Evolutionary conservation across 106 monocot species (phyloP), one percentile per base, ranked within the genome.

Genomic region (Posidonia australis): DNA sequence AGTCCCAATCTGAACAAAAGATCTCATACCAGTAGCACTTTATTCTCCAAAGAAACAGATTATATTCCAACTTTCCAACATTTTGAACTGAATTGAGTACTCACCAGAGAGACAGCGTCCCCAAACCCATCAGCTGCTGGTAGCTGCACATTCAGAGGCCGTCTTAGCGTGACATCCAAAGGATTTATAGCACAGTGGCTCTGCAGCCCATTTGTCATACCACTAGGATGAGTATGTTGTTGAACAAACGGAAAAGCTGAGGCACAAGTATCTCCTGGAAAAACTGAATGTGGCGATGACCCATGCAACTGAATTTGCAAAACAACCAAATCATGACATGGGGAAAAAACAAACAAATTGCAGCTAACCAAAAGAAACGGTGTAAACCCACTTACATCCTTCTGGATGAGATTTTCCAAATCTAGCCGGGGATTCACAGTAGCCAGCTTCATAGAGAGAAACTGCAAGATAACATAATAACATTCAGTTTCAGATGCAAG

Each of bases 361-460:
- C n/a, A n/a, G n/a, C n/a, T n/a, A n/a, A n/a, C n/a, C n/a, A n/a
- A n/a, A n/a, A n/a, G n/a, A n/a, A n/a, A n/a, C n/a, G n/a, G n/a
- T n/a, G n/a, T n/a, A 46, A 20, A 14, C 18, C 18, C 9, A 0
- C 61, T 75, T 68, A 75, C 68, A 56, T 62, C 68, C 64, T 64
- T 70, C 0, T 69, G 28, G 16, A 70, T 31, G 45, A 76, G 58
- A 24, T 48, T 67, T 24, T 80, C 63, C 16, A 76, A 62, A n/a
- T 80, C 67, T 3, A 67, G 31, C 54, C 19, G 24, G 13, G 80
- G 59, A 71, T 76, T 70, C 12, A 72, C 76, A 10, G 76, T 72
- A n/a, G 76, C 71, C 12, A 80, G 60, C 57, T 80, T 80, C 80
- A 80, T 76, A 1, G 76, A 80, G 1, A 76, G 69, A 32, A 76